A percentile compares a stretch with the other conserved stretches of the same genome.
These are phyloP conservation scores for Xerophyta viscosa DNA, from an alignment of 106 monocot genomes.

Conservation along the genomic window DNA sequence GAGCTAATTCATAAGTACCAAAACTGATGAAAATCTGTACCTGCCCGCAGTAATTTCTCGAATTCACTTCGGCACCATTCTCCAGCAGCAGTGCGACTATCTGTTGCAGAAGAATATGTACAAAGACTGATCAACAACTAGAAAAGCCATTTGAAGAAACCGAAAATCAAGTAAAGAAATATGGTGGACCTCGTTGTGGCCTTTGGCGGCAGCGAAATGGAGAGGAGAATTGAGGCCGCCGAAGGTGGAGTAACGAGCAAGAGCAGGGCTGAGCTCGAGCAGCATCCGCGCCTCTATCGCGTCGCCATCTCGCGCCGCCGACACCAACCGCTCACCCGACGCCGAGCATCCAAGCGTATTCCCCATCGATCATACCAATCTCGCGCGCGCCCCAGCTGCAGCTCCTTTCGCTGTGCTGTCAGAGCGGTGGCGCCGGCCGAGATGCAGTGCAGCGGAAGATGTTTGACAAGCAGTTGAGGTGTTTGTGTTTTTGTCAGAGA, in stretches of 20 bases:
- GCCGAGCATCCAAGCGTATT: conserved; percentile 94
- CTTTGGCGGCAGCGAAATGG: conserved; percentile 94
- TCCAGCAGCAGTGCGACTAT: conserved; percentile 77
- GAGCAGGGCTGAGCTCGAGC: conserved; percentile 73
- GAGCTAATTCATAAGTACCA: not conserved
- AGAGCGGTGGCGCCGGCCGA: too few species aligned
- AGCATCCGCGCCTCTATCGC: conserved; percentile 84
- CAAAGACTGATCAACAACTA: not conserved
- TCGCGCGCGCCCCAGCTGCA: too few species aligned
- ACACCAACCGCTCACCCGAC: conserved; percentile 84
- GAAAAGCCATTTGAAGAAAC: not conserved
- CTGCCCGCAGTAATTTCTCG: conserved; percentile 96
- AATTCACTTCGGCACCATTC: conserved; percentile 83
- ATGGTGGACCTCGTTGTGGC: conserved; percentile 65
- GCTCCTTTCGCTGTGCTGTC: too few species aligned
- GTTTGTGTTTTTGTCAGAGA: too few species aligned
- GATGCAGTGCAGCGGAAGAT: too few species aligned
- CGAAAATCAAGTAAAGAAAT: not conserved
- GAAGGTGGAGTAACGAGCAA: conserved; percentile 91
- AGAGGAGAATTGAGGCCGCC: conserved; percentile 91
- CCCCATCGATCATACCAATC: conserved; percentile 42
- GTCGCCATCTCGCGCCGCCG: conserved; percentile 96
- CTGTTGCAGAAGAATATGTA: conserved; percentile 14
- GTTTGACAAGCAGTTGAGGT: too few species aligned
- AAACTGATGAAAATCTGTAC: conserved; percentile 16